These are phyloP conservation scores for Rehmannia glutinosa DNA, from an alignment of 257 asterid genomes.

Conservation along the genomic window DNA sequence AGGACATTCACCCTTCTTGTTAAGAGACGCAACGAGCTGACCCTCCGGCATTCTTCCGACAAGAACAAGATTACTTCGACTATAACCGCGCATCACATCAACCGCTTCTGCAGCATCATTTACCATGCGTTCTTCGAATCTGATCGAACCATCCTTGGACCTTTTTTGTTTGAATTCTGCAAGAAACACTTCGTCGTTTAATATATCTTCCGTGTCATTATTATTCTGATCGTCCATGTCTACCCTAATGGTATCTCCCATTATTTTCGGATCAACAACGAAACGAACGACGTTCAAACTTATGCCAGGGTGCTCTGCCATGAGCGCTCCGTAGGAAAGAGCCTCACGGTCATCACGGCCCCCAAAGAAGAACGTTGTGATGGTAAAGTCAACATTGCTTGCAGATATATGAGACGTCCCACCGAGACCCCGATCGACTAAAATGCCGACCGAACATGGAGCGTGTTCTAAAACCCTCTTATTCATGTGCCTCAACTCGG, in stretches of 20 bases:
- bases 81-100: conserved; percentile 15
- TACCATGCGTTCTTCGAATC: conserved; percentile 21
- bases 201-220: background rate
- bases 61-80: conserved; percentile 26
- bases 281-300: conserved; percentile 29
- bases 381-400: conserved; percentile 32
- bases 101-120: conserved; percentile 20
- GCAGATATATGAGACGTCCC: conserved; percentile 43
- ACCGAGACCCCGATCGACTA: conserved; percentile 49
- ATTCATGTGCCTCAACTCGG: conserved; percentile 34
- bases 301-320: conserved; percentile 57
- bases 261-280: conserved; percentile 20
- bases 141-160: conserved; percentile 17
- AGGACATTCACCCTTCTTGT: conserved; percentile 29
- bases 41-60: conserved; percentile 46
- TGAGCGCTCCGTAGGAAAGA: conserved; percentile 35
- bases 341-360: conserved; percentile 53
- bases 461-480: conserved; percentile 38
- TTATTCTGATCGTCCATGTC: conserved; percentile 2
- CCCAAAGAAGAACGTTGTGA: conserved; percentile 42
- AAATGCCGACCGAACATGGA: conserved; percentile 47
- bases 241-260: conserved; percentile 21
- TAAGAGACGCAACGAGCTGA: conserved; percentile 28
- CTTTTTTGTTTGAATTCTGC: conserved; percentile 19
- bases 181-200: conserved; percentile 28